Conservation (phyloP, 495 filamentous ascomycete genomes). For the Xylaria bambusicola region DNA sequence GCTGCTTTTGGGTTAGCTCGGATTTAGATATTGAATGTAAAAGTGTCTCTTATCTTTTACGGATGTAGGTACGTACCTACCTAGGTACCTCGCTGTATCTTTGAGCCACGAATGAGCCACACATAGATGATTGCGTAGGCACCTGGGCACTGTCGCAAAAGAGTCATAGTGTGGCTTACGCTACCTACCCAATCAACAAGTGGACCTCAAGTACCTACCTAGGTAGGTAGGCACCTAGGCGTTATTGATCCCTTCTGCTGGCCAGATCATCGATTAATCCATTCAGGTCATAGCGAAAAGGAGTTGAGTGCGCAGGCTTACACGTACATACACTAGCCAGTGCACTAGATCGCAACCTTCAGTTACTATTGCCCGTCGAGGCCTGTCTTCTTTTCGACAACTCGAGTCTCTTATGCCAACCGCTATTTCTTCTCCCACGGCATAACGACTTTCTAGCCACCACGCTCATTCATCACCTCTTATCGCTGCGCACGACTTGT, state of each 20-base stretch:
- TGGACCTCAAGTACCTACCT: slow-evolving; percentile 12
- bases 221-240: no score
- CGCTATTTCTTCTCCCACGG: slow-evolving; percentile 13
- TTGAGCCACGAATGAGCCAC: no score
- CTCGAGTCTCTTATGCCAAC: not conserved
- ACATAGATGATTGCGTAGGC: no score
- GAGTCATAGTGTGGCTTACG: not conserved
- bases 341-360: slow-evolving; percentile 10
- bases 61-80: no score
- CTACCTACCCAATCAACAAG: no score
- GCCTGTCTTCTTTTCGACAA: slow-evolving; percentile 9
- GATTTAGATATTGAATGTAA: no score
- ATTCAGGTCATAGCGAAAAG: slow-evolving; percentile 4
- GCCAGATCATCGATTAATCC: slow-evolving; percentile 17
- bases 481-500: slow-evolving; percentile 2
- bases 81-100: not conserved
- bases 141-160: no score
- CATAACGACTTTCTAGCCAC: slow-evolving; percentile 10
- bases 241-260: slow-evolving; percentile 7
- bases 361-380: not conserved
- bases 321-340: no score
- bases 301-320: no score
- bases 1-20: not conserved
- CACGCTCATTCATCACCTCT: slow-evolving; percentile 15
- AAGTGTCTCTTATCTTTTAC: no score